phyloP scores from a whole-genome alignment of 345 rosid genomes.

The Stellera chamaejasme region DNA sequence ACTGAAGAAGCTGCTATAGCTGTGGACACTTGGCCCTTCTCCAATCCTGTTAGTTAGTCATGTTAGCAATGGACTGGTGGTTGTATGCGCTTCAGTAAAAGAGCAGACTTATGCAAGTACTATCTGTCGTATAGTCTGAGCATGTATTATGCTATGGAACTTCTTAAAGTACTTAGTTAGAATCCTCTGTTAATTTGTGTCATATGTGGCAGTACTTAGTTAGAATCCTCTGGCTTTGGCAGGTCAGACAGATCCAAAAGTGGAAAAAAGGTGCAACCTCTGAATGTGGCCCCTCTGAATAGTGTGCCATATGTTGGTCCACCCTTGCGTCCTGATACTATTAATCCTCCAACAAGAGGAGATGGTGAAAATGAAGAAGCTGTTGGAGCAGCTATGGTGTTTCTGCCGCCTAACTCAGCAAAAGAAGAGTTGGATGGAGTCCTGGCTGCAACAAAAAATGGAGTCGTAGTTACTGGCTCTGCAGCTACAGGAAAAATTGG shows the following conservation, averaged over 20 bases:
- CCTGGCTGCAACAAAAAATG: constrained; percentile 18
- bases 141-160: too few species aligned
- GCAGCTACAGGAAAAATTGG: constrained; percentile 33
- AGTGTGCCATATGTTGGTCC: constrained; percentile 12
- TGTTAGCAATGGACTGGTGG: too few species aligned
- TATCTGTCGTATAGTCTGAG: too few species aligned
- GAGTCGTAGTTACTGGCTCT: constrained; percentile 28
- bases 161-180: too few species aligned
- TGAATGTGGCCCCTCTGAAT: constrained; percentile 13
- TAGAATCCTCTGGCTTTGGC: too few species aligned
- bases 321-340: neutral
- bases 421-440: constrained; percentile 22
- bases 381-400: constrained; percentile 9
- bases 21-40: too few species aligned
- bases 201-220: too few species aligned
- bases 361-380: neutral
- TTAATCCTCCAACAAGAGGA: neutral
- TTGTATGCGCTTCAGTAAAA: too few species aligned
- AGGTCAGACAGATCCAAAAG: neutral
- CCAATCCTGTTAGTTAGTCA: too few species aligned
- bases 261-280: constrained; percentile 6
- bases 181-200: too few species aligned
- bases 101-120: too few species aligned
- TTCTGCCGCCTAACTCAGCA: constrained; percentile 20
- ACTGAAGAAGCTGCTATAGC: too few species aligned